Conservation (phyloP, 2,329 filamentous ascomycete genomes). For the Colletotrichum noveboracense region DNA sequence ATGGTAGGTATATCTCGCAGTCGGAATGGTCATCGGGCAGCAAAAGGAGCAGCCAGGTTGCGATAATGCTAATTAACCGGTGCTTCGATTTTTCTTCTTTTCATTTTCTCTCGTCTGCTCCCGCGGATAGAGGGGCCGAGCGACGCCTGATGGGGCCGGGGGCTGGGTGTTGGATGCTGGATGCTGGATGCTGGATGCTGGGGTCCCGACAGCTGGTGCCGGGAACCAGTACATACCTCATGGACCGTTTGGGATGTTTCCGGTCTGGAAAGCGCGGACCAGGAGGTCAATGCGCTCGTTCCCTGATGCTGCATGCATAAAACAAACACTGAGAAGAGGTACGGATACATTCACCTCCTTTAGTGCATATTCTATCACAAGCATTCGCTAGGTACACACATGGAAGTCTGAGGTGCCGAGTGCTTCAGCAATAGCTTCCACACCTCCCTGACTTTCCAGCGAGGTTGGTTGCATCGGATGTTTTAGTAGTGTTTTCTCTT, state of each 20-base stretch:
- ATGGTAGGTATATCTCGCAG: background rate
- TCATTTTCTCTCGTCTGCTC: conserved; percentile 3
- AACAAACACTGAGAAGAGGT: background rate
- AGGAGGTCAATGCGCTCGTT: background rate
- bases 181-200: background rate
- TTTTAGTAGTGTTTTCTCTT: background rate
- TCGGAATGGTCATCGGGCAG: background rate
- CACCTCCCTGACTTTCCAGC: background rate
- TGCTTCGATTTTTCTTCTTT: background rate
- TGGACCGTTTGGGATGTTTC: background rate
- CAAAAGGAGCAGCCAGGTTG: background rate
- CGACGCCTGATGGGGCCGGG: background rate
- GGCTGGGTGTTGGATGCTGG: background rate
- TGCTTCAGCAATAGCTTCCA: background rate
- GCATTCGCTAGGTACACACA: background rate
- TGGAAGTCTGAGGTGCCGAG: background rate
- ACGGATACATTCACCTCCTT: background rate
- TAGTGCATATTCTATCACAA: background rate
- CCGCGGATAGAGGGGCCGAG: background rate
- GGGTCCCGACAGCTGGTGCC: background rate
- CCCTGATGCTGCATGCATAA: background rate
- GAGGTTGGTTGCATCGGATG: background rate
- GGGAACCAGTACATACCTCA: background rate
- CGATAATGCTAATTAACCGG: background rate
- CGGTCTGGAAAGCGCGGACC: background rate